Percentiles rank a stretch among this genome's conserved stretches.
Evolutionary conservation across 2,329 filamentous ascomycete genomes (phyloP).

Genomic region (Chaetomiaceae sp.): DNA sequence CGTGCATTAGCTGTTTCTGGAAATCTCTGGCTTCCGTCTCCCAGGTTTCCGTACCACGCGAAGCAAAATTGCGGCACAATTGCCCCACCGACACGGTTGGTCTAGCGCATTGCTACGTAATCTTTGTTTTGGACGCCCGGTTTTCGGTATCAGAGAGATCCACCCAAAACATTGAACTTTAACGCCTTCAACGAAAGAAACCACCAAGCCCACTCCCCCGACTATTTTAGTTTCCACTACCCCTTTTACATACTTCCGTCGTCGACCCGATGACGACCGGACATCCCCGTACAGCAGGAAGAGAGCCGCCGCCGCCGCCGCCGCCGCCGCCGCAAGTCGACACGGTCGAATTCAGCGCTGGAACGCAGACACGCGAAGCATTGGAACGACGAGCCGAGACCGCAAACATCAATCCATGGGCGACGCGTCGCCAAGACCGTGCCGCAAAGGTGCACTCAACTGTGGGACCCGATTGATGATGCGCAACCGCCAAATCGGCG

Average conservation of each 20-base stretch:
- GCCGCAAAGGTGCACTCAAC: not conserved
- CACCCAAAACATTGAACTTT: no score
- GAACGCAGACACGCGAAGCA: not conserved
- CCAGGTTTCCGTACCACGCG: no score
- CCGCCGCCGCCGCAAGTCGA: no score
- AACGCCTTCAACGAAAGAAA: no score
- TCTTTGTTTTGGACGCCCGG: no score
- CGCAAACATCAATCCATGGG: not conserved
- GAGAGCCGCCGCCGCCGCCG: not conserved
- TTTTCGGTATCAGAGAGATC: no score
- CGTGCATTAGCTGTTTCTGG: no score
- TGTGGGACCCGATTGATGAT: constrained; percentile 22
- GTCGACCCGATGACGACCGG: not conserved
- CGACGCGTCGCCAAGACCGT: constrained; percentile 1
- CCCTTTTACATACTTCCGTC: not conserved
- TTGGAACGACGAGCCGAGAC: not conserved
- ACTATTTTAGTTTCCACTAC: not conserved
- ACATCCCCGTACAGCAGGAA: not conserved
- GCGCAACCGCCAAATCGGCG: constrained; percentile 31
- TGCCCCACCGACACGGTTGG: no score
- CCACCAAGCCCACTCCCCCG: not conserved
- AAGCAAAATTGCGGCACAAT: no score
- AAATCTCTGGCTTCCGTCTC: no score
- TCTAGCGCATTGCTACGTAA: no score
- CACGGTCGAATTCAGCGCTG: not conserved